These are phyloP conservation scores for Tolypocladium paradoxum DNA, from an alignment of 2,329 filamentous ascomycete genomes.

Conservation along the genomic window DNA sequence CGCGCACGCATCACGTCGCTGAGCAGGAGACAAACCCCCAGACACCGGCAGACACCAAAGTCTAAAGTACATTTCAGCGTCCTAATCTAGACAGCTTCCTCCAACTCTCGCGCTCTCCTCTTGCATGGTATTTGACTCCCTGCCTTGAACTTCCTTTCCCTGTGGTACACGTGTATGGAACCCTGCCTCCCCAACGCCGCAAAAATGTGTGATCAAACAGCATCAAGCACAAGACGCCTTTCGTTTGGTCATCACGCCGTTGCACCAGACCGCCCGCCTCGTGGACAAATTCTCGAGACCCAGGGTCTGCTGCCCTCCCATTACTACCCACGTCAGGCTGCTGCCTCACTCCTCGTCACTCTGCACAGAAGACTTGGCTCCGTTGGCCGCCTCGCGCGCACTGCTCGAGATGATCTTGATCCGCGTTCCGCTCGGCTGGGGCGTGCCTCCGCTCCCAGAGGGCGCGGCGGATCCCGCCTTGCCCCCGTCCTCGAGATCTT, in stretches of 20 bases:
- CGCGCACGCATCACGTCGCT: background rate
- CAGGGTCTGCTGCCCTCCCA: background rate
- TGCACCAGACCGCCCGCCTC: background rate
- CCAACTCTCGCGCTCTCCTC: constrained; percentile 5
- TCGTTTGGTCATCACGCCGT: background rate
- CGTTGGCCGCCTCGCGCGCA: constrained; percentile 24
- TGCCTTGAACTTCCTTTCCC: constrained; percentile 7
- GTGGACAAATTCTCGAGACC: background rate
- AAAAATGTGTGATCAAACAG: constrained; percentile 11
- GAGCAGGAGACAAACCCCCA: background rate
- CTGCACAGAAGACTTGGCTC: constrained; percentile 28
- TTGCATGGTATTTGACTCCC: constrained; percentile 16
- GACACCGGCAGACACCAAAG: constrained; percentile 8
- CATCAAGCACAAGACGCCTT: constrained; percentile 2
- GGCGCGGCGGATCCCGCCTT: constrained; percentile 31
- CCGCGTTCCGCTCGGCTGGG: constrained; percentile 49
- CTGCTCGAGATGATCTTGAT: constrained; percentile 56
- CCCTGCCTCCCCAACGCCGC: constrained; percentile 13
- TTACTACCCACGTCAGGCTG: background rate
- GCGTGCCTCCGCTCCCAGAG: constrained; percentile 52
- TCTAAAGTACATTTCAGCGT: constrained; percentile 29
- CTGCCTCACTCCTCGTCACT: constrained; percentile 41
- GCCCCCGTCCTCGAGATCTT: constrained; percentile 40
- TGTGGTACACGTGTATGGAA: constrained; percentile 10
- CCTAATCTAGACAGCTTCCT: constrained; percentile 16